phyloP scores from a whole-genome alignment of 2,329 filamentous ascomycete genomes.

The Lithohypha guttulata region DNA sequence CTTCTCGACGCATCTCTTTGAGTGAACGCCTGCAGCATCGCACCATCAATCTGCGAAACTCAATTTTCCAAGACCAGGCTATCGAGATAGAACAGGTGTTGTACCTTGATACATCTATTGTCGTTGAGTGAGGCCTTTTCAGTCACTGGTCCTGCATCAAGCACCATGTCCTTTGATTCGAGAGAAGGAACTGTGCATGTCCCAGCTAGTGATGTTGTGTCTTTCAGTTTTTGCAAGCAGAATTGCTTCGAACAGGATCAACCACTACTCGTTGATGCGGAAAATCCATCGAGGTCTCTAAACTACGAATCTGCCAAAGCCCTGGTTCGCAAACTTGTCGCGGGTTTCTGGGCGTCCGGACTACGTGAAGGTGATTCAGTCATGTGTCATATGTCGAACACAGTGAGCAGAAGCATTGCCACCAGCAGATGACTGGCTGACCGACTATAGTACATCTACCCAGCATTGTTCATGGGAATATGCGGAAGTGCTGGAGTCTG shows the following conservation, averaged over 20 bases:
- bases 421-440: not conserved
- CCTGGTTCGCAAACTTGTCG: conserved; percentile 39
- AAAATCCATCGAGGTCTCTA: conserved; percentile 3
- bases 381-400: conserved; percentile 1
- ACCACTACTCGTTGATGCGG: conserved; percentile 19
- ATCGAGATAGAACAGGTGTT: no score
- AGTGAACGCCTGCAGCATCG: no score
- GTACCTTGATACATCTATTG: not conserved
- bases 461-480: conserved; percentile 30
- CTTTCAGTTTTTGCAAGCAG: conserved; percentile 32
- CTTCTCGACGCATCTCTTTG: no score
- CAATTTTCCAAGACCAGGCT: no score
- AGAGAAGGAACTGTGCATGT: conserved; percentile 1
- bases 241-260: conserved; percentile 27
- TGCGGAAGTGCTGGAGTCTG: conserved; percentile 40
- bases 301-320: conserved; percentile 16
- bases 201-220: conserved; percentile 28
- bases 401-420: not conserved
- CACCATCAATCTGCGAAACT: no score
- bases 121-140: not conserved
- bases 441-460: conserved; percentile 26
- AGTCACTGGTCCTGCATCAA: not conserved
- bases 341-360: conserved; percentile 41
- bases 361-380: conserved; percentile 43
- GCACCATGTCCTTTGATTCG: conserved; percentile 2